These are phyloP conservation scores for Trichopus zeylanicus DNA, from an alignment of 116 monocot species.

Conservation along the genomic window DNA sequence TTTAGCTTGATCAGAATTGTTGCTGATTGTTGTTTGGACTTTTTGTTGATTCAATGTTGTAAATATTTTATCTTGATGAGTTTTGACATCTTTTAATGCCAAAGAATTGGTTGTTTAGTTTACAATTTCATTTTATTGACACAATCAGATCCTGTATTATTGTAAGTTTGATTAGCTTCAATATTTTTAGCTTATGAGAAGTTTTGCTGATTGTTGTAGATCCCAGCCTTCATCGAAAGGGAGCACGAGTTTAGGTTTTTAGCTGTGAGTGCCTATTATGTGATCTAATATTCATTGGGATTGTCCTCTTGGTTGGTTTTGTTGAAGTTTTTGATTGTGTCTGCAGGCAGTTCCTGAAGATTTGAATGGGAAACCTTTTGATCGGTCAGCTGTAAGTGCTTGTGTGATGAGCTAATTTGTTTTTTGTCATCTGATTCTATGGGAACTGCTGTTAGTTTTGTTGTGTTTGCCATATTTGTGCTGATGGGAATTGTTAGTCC, in stretches of 20 bases:
- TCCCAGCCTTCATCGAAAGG: constrained; percentile 80
- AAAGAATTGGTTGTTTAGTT: no score
- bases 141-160: no score
- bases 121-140: no score
- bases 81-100: no score
- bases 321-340: constrained; percentile 3
- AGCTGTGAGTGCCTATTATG: constrained; percentile 42
- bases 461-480: constrained; percentile 3
- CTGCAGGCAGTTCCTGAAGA: constrained; percentile 83
- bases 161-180: no score
- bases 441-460: neutral
- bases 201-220: no score
- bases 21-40: no score
- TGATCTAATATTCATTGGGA: neutral
- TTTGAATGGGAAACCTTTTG: constrained; percentile 50
- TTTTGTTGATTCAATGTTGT: no score
- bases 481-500: neutral
- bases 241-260: constrained; percentile 90
- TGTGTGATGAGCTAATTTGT: neutral
- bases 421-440: neutral
- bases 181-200: no score
- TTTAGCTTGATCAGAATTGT: no score
- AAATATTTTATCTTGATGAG: no score
- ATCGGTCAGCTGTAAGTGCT: constrained; percentile 57
- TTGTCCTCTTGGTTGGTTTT: constrained; percentile 3